Base-by-base conservation (phyloP, 2,329 filamentous ascomycete genomes). In the Talaromyces sp. region DNA sequence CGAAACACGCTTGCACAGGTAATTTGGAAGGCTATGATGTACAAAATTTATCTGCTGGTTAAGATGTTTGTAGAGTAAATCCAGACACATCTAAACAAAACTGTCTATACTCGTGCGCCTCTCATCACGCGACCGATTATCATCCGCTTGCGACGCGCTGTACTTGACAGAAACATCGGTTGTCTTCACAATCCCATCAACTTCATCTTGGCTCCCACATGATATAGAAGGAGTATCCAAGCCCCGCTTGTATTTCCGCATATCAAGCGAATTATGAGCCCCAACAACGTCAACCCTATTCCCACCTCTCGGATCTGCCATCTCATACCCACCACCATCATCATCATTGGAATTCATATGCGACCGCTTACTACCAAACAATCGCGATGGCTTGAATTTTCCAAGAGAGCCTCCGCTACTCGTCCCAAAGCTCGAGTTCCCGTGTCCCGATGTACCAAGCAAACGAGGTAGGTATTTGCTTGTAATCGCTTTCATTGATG, bases 401-500 rank as follows among this genome's bases (percentile, higher is more conserved):
- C 29, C 39, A 3, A 55, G 58, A 2, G 54, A 57, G 3, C 55
- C 52, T 20, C 53, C 20, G 10, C 17, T 54, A 3, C 41, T 55
- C 1, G 42, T 39, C 0, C 54, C 53, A 39, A 60, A 58, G 20
- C 49, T 36, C 9, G 54, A 59, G 22, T 42, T 55, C 2, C 22
- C 59, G 24, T 42, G 56, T 3, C 19, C 51, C 17, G 61, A 63
- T 13, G 56, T 60, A 22, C 57, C 62, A 4, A 65, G 59, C 0
- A 65, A 43, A 10, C 43, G 48, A 14, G 62, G 62, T 2, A 64
- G 46, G 42, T 57, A 62, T 47, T 50, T 55, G 35, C 33, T 51
- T n/a, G 54, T 27, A 37, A 63, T 66, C 2, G 62, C 54, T 48
- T 69, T 70, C 52, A 68, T 52, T 1, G 64, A 63, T 0, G 68